phyloP scores from a whole-genome alignment of 1,139 yeast genomes.

The Lodderomyces oxycetoniae region DNA sequence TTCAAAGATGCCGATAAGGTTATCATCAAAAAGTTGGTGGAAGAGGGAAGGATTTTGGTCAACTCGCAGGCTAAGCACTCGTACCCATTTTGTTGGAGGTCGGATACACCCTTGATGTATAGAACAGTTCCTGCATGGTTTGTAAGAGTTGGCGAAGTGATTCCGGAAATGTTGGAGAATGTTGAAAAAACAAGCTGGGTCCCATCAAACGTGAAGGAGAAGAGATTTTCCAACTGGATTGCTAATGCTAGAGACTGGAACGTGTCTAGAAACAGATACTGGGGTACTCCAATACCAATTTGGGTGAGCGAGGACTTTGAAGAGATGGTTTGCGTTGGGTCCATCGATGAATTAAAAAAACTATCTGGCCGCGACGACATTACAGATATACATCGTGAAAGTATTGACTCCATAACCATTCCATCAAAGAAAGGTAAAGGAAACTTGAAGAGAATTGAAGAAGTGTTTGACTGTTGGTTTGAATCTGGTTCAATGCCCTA shows the following conservation, averaged over 20 bases:
- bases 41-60: conserved; percentile 67
- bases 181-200: conserved; percentile 93
- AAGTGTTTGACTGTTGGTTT: conserved; percentile 99
- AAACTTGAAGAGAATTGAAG: conserved; percentile 81
- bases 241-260: conserved; percentile 99
- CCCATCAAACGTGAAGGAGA: conserved; percentile 83
- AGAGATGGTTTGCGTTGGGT: conserved; percentile 91
- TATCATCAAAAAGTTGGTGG: conserved; percentile 80
- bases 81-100: conserved; percentile 99
- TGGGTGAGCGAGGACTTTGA: conserved; percentile 95
- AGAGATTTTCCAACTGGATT: conserved; percentile 96
- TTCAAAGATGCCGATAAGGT: conserved; percentile 95
- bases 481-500: conserved; percentile 99
- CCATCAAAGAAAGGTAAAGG: conserved; percentile 95
- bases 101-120: conserved; percentile 94
- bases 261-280: conserved; percentile 93
- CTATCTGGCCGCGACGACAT: conserved; percentile 78
- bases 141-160: conserved; percentile 78
- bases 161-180: conserved; percentile 85
- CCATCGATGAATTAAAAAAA: conserved; percentile 77
- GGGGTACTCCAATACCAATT: conserved; percentile 99
- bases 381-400: conserved; percentile 90
- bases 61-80: conserved; percentile 88
- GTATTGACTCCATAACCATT: conserved; percentile 84
- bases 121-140: conserved; percentile 99